Percentiles rank a stretch among this genome's conserved stretches.
Conservation (phyloP, 768 basidiomycete genomes). For the Pisolithus sp. region DNA sequence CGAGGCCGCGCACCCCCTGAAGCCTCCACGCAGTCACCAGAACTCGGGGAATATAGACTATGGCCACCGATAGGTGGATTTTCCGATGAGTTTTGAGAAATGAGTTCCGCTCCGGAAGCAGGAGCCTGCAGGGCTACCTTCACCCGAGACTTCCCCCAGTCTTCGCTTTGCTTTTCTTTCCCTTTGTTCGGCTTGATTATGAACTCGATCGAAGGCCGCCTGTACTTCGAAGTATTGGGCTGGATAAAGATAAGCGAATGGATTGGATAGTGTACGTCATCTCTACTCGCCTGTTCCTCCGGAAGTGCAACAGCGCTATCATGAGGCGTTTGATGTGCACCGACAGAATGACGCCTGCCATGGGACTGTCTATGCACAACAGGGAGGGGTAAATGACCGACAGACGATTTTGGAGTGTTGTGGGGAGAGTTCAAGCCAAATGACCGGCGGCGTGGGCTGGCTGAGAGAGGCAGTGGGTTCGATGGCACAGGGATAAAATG, state of each 20-base stretch:
- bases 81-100: slow-evolving; percentile 13
- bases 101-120: slow-evolving; percentile 9
- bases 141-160: slow-evolving; percentile 5
- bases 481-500: slow-evolving; percentile 24
- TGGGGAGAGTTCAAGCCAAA: slow-evolving; percentile 27
- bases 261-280: neutral
- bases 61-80: slow-evolving; percentile 12
- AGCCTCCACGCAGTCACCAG: slow-evolving; percentile 1
- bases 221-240: slow-evolving; percentile 7
- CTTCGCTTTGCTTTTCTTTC: slow-evolving; percentile 17
- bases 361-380: slow-evolving; percentile 13
- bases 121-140: slow-evolving; percentile 1
- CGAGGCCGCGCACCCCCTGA: neutral
- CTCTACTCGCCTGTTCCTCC: slow-evolving; percentile 13
- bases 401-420: slow-evolving; percentile 25
- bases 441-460: slow-evolving; percentile 28
- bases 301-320: slow-evolving; percentile 29
- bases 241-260: slow-evolving; percentile 3
- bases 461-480: slow-evolving; percentile 25
- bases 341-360: slow-evolving; percentile 22
- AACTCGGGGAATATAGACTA: slow-evolving; percentile 6
- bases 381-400: slow-evolving; percentile 22
- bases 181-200: slow-evolving; percentile 17
- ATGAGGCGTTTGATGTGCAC: slow-evolving; percentile 26
- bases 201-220: slow-evolving; percentile 9